Percentiles rank a stretch among this genome's conserved stretches.
phyloP scores from a whole-genome alignment of 331 rosid genomes.

The Quercus tomentella region DNA sequence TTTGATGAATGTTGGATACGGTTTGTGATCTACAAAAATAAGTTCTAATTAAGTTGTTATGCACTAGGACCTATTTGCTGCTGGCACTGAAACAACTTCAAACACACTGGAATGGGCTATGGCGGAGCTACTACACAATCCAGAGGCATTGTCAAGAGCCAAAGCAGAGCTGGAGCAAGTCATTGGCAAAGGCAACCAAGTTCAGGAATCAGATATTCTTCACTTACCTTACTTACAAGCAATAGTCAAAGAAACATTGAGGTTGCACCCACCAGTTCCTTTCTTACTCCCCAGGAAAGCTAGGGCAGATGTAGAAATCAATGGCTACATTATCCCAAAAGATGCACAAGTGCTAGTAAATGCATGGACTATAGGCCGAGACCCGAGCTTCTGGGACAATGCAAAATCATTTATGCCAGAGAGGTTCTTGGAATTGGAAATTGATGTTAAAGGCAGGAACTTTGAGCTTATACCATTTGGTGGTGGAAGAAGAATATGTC shows the following conservation, averaged over 20 bases:
- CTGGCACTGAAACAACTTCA: conserved; percentile 30
- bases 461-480: conserved; percentile 45
- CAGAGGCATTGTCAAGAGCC: conserved; percentile 20
- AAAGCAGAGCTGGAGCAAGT: conserved; percentile 18
- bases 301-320: conserved; percentile 23
- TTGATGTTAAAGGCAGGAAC: conserved; percentile 29
- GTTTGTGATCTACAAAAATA: not conserved
- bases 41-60: not conserved
- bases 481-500: conserved; percentile 37
- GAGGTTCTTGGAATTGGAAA: conserved; percentile 40
- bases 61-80: conserved; percentile 18
- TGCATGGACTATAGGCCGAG: conserved; percentile 44
- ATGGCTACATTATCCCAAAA: conserved; percentile 27
- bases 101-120: conserved; percentile 34
- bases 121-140: conserved; percentile 35
- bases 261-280: conserved; percentile 30
- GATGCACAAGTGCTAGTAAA: conserved; percentile 34
- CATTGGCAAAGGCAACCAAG: conserved; percentile 28
- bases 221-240: conserved; percentile 33
- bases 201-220: conserved; percentile 29
- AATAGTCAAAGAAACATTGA: conserved; percentile 26
- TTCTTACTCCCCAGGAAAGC: conserved; percentile 43
- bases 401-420: conserved; percentile 40
- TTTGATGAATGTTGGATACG: too few relatives aligned
- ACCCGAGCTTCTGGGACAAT: conserved; percentile 31